Conservation (phyloP, 2,329 filamentous ascomycete genomes). For the Elsinoe fawcettii region DNA sequence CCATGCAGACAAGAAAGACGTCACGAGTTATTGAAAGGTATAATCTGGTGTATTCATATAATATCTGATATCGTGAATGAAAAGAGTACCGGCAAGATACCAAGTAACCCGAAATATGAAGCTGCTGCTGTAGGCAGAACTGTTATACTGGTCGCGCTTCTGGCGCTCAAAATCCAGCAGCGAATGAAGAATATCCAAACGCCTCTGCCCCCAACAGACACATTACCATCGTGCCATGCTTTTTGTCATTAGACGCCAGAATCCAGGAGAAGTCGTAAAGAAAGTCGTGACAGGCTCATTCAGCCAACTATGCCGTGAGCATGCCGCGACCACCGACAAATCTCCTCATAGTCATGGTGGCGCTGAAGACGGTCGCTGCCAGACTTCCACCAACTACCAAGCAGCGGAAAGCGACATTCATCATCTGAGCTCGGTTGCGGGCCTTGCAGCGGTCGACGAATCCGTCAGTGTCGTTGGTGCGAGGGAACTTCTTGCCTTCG, state of each 20-base stretch:
- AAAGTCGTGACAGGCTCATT: not conserved
- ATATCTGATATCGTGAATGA: not conserved
- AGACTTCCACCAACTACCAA: constrained; percentile 43
- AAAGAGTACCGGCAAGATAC: not conserved
- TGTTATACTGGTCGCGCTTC: not conserved
- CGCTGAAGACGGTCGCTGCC: constrained; percentile 35
- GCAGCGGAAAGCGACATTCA: constrained; percentile 46
- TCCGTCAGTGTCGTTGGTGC: constrained; percentile 47
- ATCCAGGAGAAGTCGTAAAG: not conserved
- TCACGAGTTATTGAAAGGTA: not conserved
- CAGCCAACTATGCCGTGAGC: constrained; percentile 15
- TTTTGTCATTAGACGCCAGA: constrained; percentile 13
- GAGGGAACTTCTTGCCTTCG: constrained; percentile 42
- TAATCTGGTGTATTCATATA: not conserved
- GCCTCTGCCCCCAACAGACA: constrained; percentile 13
- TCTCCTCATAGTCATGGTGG: constrained; percentile 29
- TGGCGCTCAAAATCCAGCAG: constrained; percentile 11
- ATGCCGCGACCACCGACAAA: constrained; percentile 26
- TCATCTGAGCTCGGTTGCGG: constrained; percentile 49
- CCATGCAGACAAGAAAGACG: not conserved
- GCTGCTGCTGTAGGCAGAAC: not conserved
- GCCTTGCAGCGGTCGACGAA: constrained; percentile 48
- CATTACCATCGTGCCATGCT: constrained; percentile 14
- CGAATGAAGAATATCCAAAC: constrained; percentile 1
- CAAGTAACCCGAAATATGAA: not conserved